A percentile compares a stretch with the other conserved stretches of the same genome.
phyloP scores from a whole-genome alignment of 805 yeast genomes.

The Barnettozyma sucrosica region DNA sequence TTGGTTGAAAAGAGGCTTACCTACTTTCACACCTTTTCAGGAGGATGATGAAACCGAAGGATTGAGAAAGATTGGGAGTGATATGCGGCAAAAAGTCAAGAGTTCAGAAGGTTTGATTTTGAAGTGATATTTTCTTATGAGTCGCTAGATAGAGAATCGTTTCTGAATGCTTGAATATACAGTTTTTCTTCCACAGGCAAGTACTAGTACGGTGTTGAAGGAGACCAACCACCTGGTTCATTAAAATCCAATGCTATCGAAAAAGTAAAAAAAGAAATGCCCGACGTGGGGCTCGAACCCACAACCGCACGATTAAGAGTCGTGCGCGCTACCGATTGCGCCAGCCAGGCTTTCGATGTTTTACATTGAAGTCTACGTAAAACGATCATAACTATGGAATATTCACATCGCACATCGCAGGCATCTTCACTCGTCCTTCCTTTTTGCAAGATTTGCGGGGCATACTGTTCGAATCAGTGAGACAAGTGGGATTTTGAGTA shows the following conservation, averaged over 20 bases:
- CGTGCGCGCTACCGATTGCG: conserved; percentile 4
- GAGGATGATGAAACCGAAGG: conserved; percentile 12
- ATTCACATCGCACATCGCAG: no score
- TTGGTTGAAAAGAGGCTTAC: conserved; percentile 14
- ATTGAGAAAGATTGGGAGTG: conserved; percentile 17
- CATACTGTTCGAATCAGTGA: no score
- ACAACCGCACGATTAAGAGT: conserved; percentile 4
- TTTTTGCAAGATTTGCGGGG: no score
- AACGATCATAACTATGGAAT: no score
- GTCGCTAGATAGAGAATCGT: neutral
- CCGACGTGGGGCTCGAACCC: conserved; percentile 5
- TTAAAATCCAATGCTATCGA: no score
- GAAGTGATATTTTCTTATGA: neutral
- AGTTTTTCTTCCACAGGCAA: no score
- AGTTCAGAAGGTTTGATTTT: neutral
- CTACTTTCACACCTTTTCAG: conserved; percentile 5
- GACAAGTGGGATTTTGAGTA: no score
- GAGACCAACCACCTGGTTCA: no score
- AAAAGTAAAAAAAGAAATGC: neutral
- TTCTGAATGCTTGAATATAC: neutral
- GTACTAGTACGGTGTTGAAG: no score
- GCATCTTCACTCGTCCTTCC: no score
- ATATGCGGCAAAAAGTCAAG: conserved; percentile 11
- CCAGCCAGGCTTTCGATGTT: conserved; percentile 1
- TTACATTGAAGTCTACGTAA: no score